A percentile compares a stretch with the other conserved stretches of the same genome.
Evolutionary conservation across 2,329 filamentous ascomycete genomes (phyloP).

Genomic region (Alternaria sp.): DNA sequence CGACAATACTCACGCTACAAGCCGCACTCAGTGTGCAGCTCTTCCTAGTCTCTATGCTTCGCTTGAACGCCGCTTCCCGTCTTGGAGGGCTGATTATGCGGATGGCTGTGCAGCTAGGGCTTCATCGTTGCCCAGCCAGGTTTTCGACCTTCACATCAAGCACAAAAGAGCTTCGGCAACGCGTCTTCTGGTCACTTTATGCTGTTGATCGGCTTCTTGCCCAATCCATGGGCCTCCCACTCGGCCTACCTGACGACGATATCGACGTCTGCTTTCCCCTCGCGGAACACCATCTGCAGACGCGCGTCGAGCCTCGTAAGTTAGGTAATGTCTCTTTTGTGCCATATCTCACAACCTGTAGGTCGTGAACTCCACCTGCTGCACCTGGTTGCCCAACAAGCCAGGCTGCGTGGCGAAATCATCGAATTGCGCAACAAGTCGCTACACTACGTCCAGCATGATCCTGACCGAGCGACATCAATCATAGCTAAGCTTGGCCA

Average conservation of each 20-base stretch:
- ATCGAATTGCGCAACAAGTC: conserved; percentile 62
- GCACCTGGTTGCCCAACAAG: conserved; percentile 55
- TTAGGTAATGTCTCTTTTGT: neutral
- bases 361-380: conserved; percentile 22
- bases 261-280: conserved; percentile 64
- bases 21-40: conserved; percentile 62
- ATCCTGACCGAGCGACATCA: conserved; percentile 51
- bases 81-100: conserved; percentile 62
- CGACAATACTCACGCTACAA: conserved; percentile 55
- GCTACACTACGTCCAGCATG: conserved; percentile 54
- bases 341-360: conserved; percentile 1
- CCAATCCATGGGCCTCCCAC: conserved; percentile 62
- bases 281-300: conserved; percentile 53
- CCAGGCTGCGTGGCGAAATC: conserved; percentile 58
- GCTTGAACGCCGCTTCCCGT: conserved; percentile 63
- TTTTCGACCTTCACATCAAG: conserved; percentile 58
- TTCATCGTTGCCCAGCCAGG: conserved; percentile 64
- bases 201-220: conserved; percentile 62
- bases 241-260: conserved; percentile 64
- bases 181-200: conserved; percentile 66
- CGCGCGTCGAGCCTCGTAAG: conserved; percentile 18
- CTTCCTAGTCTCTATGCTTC: conserved; percentile 63
- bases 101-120: conserved; percentile 63
- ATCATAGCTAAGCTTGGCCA: conserved; percentile 59
- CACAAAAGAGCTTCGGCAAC: conserved; percentile 58